A percentile compares a stretch with the other conserved stretches of the same genome.
Conservation (phyloP, 2,329 filamentous ascomycete genomes). For the Alternaria panax region DNA sequence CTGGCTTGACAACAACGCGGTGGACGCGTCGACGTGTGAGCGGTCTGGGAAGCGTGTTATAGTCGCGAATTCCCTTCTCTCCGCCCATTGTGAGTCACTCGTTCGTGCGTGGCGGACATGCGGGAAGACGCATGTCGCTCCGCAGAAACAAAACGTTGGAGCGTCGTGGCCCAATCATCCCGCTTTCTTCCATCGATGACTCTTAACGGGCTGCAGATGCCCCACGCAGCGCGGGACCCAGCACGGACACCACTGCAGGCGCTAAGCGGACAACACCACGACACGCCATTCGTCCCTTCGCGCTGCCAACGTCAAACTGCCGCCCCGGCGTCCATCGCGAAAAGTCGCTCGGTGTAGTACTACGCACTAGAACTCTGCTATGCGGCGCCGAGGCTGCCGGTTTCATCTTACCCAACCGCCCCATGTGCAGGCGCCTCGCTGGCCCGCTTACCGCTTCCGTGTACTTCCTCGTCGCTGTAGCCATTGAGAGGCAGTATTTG, state of each 20-base stretch:
- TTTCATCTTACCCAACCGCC: conserved; percentile 50
- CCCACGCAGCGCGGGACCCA: conserved; percentile 25
- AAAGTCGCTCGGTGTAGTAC: conserved; percentile 10
- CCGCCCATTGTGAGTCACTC: conserved; percentile 48
- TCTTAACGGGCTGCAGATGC: conserved; percentile 36
- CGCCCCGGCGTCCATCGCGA: conserved; percentile 32
- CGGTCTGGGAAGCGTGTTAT: conserved; percentile 46
- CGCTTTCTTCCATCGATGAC: conserved; percentile 34
- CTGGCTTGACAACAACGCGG: conserved; percentile 37
- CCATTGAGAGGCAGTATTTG: conserved; percentile 35
- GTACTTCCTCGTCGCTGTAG: conserved; percentile 32
- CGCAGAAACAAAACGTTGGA: conserved; percentile 45
- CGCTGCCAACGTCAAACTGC: conserved; percentile 43
- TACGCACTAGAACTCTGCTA: conserved; percentile 15
- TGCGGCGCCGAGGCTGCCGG: conserved; percentile 36
- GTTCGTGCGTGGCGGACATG: conserved; percentile 31
- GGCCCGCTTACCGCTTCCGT: conserved; percentile 28
- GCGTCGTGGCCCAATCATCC: conserved; percentile 41
- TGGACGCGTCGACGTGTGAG: conserved; percentile 39
- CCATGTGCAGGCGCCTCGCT: conserved; percentile 46
- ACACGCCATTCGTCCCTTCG: conserved; percentile 40
- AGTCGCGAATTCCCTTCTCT: conserved; percentile 41
- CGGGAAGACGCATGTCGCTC: conserved; percentile 32
- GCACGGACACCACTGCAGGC: conserved; percentile 36
- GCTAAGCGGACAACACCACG: conserved; percentile 41